Conservation (phyloP, 2,329 filamentous ascomycete genomes). For the Claviceps capensis region DNA sequence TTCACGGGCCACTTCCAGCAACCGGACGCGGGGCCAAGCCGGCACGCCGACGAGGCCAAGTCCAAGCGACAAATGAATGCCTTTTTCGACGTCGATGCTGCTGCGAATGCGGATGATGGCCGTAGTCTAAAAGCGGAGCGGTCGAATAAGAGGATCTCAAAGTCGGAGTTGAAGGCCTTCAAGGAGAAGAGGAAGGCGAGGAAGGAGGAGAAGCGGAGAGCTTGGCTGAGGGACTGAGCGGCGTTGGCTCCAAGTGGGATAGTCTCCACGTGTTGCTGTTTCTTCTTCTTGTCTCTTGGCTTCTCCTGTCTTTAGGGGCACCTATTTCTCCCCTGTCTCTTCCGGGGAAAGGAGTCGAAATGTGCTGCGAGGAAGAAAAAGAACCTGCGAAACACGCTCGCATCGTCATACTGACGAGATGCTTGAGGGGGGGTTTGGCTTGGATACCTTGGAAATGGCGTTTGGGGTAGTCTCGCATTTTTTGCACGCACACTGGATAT, state of each 20-base stretch:
- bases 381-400: too few species aligned
- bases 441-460: not conserved
- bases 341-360: too few species aligned
- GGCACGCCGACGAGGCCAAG: slow-evolving; percentile 79
- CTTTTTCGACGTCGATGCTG: slow-evolving; percentile 91
- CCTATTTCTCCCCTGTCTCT: not conserved
- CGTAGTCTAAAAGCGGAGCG: slow-evolving; percentile 85
- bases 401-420: not conserved
- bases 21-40: slow-evolving; percentile 52
- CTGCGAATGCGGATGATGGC: slow-evolving; percentile 81
- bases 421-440: not conserved
- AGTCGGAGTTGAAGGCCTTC: slow-evolving; percentile 79
- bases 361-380: too few species aligned
- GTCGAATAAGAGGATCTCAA: slow-evolving; percentile 68
- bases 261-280: not conserved
- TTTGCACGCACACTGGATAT: too few species aligned
- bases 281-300: not conserved
- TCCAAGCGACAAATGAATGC: slow-evolving; percentile 78
- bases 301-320: not conserved
- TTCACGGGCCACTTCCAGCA: slow-evolving; percentile 77
- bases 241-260: not conserved
- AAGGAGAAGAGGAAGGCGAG: slow-evolving; percentile 78
- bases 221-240: slow-evolving; percentile 63
- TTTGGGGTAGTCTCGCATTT: not conserved
- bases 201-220: slow-evolving; percentile 88